Base-by-base conservation (phyloP, 2,329 filamentous ascomycete genomes). In the Pestalotiopsis sp. region DNA sequence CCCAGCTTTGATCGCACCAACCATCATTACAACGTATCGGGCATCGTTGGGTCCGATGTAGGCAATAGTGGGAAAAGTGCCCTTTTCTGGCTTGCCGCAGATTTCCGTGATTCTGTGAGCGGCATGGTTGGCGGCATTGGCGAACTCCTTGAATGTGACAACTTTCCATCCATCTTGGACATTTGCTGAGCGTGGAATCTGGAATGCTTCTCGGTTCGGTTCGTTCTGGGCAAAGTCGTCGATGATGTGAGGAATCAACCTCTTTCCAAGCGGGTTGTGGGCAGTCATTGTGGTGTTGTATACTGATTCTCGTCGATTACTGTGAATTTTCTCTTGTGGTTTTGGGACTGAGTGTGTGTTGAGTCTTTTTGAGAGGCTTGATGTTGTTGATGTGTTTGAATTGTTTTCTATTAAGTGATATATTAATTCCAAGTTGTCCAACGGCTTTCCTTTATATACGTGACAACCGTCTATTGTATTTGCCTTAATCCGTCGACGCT, bases 21-120 rank as follows among this genome's bases (percentile, higher is more conserved):
- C 65, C 9, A 71, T 57, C 1, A 78, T 36, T 41, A 69, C 61
- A 17, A 68, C 61, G 59, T 78, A 78, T 9, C 77, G 76, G 9
- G 71, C 72, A 66, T 78, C 77, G 25, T 78, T 79, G 14, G 81
- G 82, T 0, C 83, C 84, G 65, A 85, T 80, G 72, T 84, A 86
- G 3, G 82, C 81, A 36, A 86, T 76, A 0, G 82, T 84, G 1
- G 80, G 81, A 64, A 79, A 78, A 17, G 70, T 68, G 9, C 70
- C 70, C 3, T 67, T 59, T 2, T 71, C 63, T 2, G 78, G 74
- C 7, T 38, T 64, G 49, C 80, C 79, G 14, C 75, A 75, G 4
- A 68, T 74, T 6, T 74, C 70, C 13, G 77, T 68, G 59, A 84
- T 76, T 68, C 73, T 74, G 45, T 76, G 78, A 12, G 82, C 81